Evolutionary conservation across 2,329 filamentous ascomycete species (phyloP).

Genomic region (Rosellinia necatrix): DNA sequence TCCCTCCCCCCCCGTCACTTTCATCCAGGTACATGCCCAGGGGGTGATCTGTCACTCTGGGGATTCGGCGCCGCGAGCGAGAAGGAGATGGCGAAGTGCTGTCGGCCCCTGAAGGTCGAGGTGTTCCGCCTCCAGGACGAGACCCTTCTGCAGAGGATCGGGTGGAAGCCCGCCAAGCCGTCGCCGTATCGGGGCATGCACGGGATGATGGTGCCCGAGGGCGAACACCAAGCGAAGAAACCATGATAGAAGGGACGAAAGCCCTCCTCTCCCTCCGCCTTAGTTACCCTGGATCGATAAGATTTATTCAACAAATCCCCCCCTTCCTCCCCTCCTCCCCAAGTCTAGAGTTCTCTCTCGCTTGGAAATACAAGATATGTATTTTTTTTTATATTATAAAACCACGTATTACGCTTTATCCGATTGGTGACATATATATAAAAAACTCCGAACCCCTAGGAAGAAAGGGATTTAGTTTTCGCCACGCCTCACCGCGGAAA

Average conservation of each 20-base stretch:
- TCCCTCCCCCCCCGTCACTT: constrained; percentile 26
- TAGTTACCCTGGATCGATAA: too few species aligned
- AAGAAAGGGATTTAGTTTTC: too few species aligned
- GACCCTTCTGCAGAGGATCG: constrained; percentile 52
- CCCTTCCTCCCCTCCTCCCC: too few species aligned
- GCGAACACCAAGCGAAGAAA: constrained; percentile 30
- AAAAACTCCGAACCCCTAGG: background rate
- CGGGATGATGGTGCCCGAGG: constrained; percentile 55
- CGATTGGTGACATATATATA: background rate
- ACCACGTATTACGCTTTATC: background rate
- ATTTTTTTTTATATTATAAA: too few species aligned
- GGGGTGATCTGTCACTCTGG: constrained; percentile 81
- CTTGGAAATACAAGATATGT: background rate
- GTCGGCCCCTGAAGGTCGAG: constrained; percentile 74
- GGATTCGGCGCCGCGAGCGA: constrained; percentile 73
- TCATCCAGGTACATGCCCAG: constrained; percentile 68
- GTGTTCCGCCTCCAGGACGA: constrained; percentile 67
- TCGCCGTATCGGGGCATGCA: constrained; percentile 69
- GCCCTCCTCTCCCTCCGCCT: too few species aligned
- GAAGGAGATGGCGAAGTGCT: constrained; percentile 71
- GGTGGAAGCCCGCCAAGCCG: constrained; percentile 65
- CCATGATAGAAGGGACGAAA: background rate
- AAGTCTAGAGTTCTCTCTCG: background rate
- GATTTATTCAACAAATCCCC: background rate
- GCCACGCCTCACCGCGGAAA: too few species aligned